Evolutionary conservation across 2,329 filamentous ascomycete genomes (phyloP), one percentile per base, ranked within the genome.

Genomic region (Elsinoe batatas): DNA sequence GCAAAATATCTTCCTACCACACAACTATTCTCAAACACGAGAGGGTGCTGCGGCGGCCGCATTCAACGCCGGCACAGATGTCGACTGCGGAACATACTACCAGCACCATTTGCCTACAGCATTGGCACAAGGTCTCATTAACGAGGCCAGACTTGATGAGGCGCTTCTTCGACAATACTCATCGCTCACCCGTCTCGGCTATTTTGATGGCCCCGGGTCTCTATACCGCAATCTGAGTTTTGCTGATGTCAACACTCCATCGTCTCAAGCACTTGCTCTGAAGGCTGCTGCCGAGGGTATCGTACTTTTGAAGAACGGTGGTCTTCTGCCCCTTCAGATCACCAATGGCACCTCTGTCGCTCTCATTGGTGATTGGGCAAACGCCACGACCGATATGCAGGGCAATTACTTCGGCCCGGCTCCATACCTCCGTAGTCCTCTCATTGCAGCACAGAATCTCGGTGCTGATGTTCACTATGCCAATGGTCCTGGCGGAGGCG

Each of bases 401-500:
- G 81, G 81, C 0, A 80, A 80, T 61, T 84, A 85, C 66, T 71
- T 64, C 57, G 81, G 81, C 26, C 66, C 72, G 2, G 73, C 82
- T 0, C 79, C 79, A 0, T 84, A 79, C 65, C 68, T 79, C 2
- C 75, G 73, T 59, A 76, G 73, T 3, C 80, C 80, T 0, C 68
- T 80, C 0, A 74, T 72, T 30, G 79, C 80, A 10, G 74, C 79
- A 7, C 63, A 76, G 36, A 65, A 73, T 18, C 71, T 75, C 3
- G 72, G 72, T 1, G 67, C 77, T 26, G 69, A 71, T 0, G 72
- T 77, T 18, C 71, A 71, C 58, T 76, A 76, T 57, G 75, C 72
- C 1, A 57, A 66, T 5, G 72, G 71, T 3, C 64, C 69, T 2
- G 66, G 66, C 10, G 64, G 64, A 43, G 62, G 61, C 8, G 65